Evolutionary conservation across 208 protist species (phyloP), one percentile per base, ranked within the genome.

Genomic region (Naegleria lovaniensis): DNA sequence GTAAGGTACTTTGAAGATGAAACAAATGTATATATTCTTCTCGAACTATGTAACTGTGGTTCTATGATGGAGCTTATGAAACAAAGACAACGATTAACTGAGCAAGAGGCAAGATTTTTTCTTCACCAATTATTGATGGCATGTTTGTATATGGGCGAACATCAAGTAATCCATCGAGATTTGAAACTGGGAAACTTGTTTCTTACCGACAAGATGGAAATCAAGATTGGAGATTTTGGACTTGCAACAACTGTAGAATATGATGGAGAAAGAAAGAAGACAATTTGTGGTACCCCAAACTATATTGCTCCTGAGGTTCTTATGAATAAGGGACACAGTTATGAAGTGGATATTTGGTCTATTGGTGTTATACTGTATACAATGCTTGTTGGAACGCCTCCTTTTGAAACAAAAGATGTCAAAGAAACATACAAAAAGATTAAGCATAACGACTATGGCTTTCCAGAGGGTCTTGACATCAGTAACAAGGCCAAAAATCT

Each of bases 41-140:
- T 99, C 29, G 98, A 99, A 94, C 93, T 99, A 90, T 99, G 98
- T 93, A 93, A 86, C 33, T 88, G 84, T n/a, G 11, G n/a, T 19
- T 98, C 98, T 16, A 92, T 99, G 90, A 98, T 99, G 94, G 98
- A 99, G 85, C 91, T 99, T 52, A 92, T 98, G 48, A 98, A 98
- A 92, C 11, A 36, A 1, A 83, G 75, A n/a, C 19, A 11, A 39
- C 0, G 75, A 83, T 83, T 83, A 13, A 83, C 22, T 1, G 75
- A 83, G 29, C 22, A 39, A 40, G n/a, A 83, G 39, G 75, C 75
- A 15, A 11, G 33, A 36, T 83, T 83, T 39, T 83, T 40, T 36
- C 75, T 83, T 0, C 22, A 39, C 13, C 75, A 83, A 83, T 91
- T 97, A 0, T 75, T 97, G 15, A 90, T 92, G 36, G 95, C 95